A percentile compares a stretch with the other conserved stretches of the same genome.
Evolutionary conservation across 192 early-diverging fungal genomes (phyloP).

Genomic region (Backusella parvicylindrica): DNA sequence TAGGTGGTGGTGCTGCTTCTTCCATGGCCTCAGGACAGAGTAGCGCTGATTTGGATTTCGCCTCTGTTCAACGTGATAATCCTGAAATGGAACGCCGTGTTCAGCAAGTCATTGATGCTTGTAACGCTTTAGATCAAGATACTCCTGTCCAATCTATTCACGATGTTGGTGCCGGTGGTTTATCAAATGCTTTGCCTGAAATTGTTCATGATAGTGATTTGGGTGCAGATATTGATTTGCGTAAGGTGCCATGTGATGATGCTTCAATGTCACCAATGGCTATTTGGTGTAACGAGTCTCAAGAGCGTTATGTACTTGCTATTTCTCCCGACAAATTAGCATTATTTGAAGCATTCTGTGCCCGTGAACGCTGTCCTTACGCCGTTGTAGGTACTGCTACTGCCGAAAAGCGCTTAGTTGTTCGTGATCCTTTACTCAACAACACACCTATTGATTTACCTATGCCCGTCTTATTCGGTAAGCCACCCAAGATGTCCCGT

Average conservation of each 20-base stretch:
- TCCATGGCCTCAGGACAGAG: slow-evolving; percentile 89
- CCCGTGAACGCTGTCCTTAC: slow-evolving; percentile 89
- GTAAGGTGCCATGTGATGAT: slow-evolving; percentile 90
- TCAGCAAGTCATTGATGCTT: slow-evolving; percentile 96
- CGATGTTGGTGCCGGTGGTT: slow-evolving; percentile 98
- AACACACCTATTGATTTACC: slow-evolving; percentile 81
- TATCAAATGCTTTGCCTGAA: slow-evolving; percentile 97
- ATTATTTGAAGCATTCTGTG: slow-evolving; percentile 72
- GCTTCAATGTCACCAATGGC: slow-evolving; percentile 98
- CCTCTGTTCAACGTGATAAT: slow-evolving; percentile 98
- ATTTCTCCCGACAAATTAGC: slow-evolving; percentile 65
- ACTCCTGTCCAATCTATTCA: slow-evolving; percentile 94
- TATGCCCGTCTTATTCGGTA: slow-evolving; percentile 96
- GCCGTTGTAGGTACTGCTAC: slow-evolving; percentile 90
- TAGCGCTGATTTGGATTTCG: slow-evolving; percentile 90
- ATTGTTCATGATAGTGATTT: slow-evolving; percentile 93
- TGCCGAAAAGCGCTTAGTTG: slow-evolving; percentile 72
- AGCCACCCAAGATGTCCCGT: slow-evolving; percentile 94
- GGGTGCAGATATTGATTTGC: slow-evolving; percentile 89
- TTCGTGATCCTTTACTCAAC: slow-evolving; percentile 71
- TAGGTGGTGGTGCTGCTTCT: slow-evolving; percentile 98
- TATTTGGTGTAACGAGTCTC: slow-evolving; percentile 99
- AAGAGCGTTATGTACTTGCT: slow-evolving; percentile 98
- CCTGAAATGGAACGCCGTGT: slow-evolving; percentile 98
- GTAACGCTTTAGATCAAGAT: slow-evolving; percentile 74